Conservation (phyloP, 2,329 filamentous ascomycete genomes). For the Pyrenophora tritici-repentis region DNA sequence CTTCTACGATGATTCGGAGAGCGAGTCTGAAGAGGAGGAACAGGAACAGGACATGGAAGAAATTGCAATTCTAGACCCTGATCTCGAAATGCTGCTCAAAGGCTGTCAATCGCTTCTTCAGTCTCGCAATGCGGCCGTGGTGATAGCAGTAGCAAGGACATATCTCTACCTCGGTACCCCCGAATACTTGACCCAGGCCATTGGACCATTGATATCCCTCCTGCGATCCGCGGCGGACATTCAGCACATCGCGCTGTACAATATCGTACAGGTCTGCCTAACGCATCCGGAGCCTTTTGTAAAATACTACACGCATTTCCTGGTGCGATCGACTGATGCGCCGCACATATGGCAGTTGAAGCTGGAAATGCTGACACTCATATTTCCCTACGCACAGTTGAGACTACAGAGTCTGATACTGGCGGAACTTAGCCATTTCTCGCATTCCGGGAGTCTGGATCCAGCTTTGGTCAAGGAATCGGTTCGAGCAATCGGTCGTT, state of each 20-base stretch:
- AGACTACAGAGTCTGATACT: slow-evolving; percentile 85
- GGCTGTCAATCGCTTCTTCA: slow-evolving; percentile 83
- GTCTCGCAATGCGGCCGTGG: slow-evolving; percentile 90
- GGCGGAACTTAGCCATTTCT: slow-evolving; percentile 93
- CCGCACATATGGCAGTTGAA: slow-evolving; percentile 88
- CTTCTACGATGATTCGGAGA: slow-evolving; percentile 74
- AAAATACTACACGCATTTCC: slow-evolving; percentile 85
- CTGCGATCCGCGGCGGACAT: slow-evolving; percentile 85
- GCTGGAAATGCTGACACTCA: slow-evolving; percentile 84
- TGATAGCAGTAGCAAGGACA: slow-evolving; percentile 82
- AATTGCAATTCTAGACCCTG: slow-evolving; percentile 71
- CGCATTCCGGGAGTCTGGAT: slow-evolving; percentile 81
- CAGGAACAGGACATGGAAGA: slow-evolving; percentile 59
- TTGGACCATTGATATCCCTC: slow-evolving; percentile 85
- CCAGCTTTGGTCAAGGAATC: slow-evolving; percentile 82
- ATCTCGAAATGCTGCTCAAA: slow-evolving; percentile 80
- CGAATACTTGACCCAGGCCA: slow-evolving; percentile 73
- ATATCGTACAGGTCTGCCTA: slow-evolving; percentile 91
- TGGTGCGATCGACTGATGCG: slow-evolving; percentile 79
- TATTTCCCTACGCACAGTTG: slow-evolving; percentile 80
- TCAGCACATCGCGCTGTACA: slow-evolving; percentile 87
- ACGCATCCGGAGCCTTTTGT: slow-evolving; percentile 78
- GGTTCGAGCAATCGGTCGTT: slow-evolving; percentile 90
- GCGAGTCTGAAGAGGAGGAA: slow-evolving; percentile 49
- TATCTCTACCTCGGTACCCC: slow-evolving; percentile 83